A percentile compares a stretch with the other conserved stretches of the same genome.
phyloP scores from a whole-genome alignment of 2,329 filamentous ascomycete genomes.

The Harringtonia aguacate region DNA sequence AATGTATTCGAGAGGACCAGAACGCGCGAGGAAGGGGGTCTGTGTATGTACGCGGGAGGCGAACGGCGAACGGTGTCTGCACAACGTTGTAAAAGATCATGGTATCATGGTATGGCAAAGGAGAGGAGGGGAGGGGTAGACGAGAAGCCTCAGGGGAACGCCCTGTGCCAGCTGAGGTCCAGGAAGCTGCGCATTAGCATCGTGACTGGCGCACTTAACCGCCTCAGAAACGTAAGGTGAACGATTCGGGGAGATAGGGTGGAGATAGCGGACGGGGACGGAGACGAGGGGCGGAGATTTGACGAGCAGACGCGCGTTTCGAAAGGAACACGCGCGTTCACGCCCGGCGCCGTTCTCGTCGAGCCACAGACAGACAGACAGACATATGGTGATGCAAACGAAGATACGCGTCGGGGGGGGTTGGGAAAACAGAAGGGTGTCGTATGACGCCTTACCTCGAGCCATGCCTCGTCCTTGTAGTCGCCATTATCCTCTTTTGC shows the following conservation, averaged over 20 bases:
- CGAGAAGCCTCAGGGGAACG: conserved; percentile 12
- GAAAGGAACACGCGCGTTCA: background rate
- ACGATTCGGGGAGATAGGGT: background rate
- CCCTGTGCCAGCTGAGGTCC: conserved; percentile 12
- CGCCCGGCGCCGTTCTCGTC: background rate
- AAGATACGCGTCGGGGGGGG: background rate
- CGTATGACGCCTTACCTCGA: conserved; percentile 48
- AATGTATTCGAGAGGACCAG: background rate
- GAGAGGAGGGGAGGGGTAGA: conserved; percentile 13
- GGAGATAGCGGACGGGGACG: background rate
- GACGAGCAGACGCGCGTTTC: background rate
- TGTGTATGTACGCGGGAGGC: conserved; percentile 15
- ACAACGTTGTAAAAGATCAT: conserved; percentile 7
- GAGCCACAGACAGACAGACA: background rate
- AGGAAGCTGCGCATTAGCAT: conserved; percentile 8
- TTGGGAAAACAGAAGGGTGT: conserved; percentile 8
- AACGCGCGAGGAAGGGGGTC: conserved; percentile 11
- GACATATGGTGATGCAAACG: background rate
- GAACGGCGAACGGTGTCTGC: conserved; percentile 10
- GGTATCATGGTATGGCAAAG: background rate
- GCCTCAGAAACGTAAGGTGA: background rate
- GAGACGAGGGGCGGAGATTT: background rate
- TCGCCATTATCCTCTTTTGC: conserved; percentile 39
- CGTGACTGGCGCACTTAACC: conserved; percentile 1
- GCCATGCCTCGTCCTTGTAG: conserved; percentile 49